Evolutionary conservation across 805 yeast species (phyloP).

Genomic region (Yarrowia divulgata): DNA sequence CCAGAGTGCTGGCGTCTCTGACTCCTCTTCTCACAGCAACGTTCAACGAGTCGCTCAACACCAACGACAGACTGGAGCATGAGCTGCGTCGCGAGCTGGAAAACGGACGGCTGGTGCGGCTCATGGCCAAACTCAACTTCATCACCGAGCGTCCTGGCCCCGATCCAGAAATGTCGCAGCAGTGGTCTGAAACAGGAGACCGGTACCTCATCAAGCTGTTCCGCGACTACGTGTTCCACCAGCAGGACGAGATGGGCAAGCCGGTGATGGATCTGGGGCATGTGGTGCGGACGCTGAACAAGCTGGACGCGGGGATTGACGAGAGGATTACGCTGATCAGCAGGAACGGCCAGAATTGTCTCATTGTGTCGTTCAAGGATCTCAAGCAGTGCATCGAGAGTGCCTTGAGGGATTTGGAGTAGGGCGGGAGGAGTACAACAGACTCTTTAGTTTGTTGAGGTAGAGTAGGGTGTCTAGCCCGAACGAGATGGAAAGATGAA

Average conservation of each 20-base stretch:
- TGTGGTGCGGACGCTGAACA: conserved; percentile 79
- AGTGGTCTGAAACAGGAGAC: conserved; percentile 80
- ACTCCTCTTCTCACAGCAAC: conserved; percentile 37
- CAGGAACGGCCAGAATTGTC: conserved; percentile 82
- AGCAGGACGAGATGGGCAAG: conserved; percentile 75
- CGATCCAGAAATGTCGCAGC: conserved; percentile 41
- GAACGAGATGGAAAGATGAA: background rate
- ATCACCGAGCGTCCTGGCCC: conserved; percentile 64
- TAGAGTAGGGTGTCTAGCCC: too few species aligned
- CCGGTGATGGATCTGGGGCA: conserved; percentile 84
- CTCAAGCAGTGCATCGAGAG: conserved; percentile 70
- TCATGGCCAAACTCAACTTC: conserved; percentile 80
- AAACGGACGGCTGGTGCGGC: conserved; percentile 83
- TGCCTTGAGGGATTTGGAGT: conserved; percentile 64
- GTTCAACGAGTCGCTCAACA: conserved; percentile 41
- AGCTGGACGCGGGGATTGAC: conserved; percentile 89
- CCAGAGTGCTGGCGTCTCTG: conserved; percentile 40
- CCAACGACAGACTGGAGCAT: conserved; percentile 48
- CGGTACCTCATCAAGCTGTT: conserved; percentile 76
- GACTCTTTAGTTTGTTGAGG: too few species aligned
- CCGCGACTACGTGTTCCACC: conserved; percentile 85
- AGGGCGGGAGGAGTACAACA: background rate
- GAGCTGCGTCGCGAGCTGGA: conserved; percentile 75
- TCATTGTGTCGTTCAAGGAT: conserved; percentile 85
- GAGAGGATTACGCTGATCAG: conserved; percentile 83